Evolutionary conservation across 176 grass and related monocot genomes (phyloP).

Genomic region (Musa schizocarpa): DNA sequence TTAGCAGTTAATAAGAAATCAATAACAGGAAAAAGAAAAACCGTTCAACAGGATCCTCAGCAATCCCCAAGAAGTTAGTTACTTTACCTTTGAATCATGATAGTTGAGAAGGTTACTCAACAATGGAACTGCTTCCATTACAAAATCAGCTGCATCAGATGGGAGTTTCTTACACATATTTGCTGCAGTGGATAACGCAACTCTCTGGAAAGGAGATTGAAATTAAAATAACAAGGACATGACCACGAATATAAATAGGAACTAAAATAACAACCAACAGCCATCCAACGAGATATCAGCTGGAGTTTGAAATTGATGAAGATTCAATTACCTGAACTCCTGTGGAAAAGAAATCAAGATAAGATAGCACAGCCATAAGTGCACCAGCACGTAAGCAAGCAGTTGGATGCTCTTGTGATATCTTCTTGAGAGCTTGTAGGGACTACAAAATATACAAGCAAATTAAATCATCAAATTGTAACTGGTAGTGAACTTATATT

Average conservation of each 20-base stretch:
- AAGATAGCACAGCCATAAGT: conserved; percentile 37
- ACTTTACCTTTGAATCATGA: conserved; percentile 57
- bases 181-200: conserved; percentile 74
- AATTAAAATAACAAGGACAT: conserved; percentile 13
- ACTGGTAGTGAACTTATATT: conserved; percentile 6
- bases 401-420: conserved; percentile 17
- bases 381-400: conserved; percentile 37
- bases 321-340: conserved; percentile 63
- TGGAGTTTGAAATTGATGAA: neutral
- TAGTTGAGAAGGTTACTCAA: conserved; percentile 83
- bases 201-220: conserved; percentile 42
- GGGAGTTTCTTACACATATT: conserved; percentile 96
- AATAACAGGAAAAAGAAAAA: neutral
- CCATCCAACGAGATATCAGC: conserved; percentile 14
- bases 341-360: conserved; percentile 75
- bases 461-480: neutral
- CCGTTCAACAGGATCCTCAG: too few relatives aligned
- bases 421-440: conserved; percentile 56
- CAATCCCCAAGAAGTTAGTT: too few relatives aligned
- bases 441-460: conserved; percentile 37
- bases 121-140: conserved; percentile 83
- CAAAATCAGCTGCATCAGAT: conserved; percentile 87
- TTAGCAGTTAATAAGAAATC: neutral
- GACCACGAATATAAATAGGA: neutral
- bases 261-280: conserved; percentile 9